Evolutionary conservation across 352 stramenopile genomes (phyloP).

Genomic region (Discostella stelligera): DNA sequence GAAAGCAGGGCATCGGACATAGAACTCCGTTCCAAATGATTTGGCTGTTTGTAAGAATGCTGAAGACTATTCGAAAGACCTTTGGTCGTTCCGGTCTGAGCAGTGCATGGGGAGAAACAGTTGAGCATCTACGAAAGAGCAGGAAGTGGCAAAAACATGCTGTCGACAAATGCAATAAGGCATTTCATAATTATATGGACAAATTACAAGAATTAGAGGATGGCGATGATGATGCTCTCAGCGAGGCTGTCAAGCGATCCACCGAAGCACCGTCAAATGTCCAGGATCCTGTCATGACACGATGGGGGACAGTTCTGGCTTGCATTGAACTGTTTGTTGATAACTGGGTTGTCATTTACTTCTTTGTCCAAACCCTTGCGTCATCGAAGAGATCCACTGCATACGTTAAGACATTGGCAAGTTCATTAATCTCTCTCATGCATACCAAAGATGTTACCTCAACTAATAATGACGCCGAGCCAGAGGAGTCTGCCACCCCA

Average conservation of each 20-base stretch:
- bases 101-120: background rate
- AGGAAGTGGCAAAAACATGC: background rate
- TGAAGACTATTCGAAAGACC: conserved; percentile 6
- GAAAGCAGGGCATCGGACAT: conserved; percentile 19
- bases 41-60: conserved; percentile 13
- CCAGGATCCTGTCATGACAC: conserved; percentile 13
- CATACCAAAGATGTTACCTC: background rate
- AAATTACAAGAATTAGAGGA: conserved; percentile 11
- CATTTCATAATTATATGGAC: conserved; percentile 9
- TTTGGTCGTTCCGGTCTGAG: background rate
- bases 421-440: conserved; percentile 26
- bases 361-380: conserved; percentile 10
- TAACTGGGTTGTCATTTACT: conserved; percentile 17
- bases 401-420: too few relatives aligned
- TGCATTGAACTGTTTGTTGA: conserved; percentile 5
- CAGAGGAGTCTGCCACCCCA: background rate
- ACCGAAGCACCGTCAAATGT: conserved; percentile 11
- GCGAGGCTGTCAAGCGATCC: background rate
- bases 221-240: background rate
- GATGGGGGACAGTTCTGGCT: conserved; percentile 17
- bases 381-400: too few relatives aligned
- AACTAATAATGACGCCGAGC: background rate
- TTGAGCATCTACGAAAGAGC: background rate
- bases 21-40: conserved; percentile 25
- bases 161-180: background rate